phyloP scores from a whole-genome alignment of 2,329 filamentous ascomycete genomes.

The Colletotrichum limetticola region DNA sequence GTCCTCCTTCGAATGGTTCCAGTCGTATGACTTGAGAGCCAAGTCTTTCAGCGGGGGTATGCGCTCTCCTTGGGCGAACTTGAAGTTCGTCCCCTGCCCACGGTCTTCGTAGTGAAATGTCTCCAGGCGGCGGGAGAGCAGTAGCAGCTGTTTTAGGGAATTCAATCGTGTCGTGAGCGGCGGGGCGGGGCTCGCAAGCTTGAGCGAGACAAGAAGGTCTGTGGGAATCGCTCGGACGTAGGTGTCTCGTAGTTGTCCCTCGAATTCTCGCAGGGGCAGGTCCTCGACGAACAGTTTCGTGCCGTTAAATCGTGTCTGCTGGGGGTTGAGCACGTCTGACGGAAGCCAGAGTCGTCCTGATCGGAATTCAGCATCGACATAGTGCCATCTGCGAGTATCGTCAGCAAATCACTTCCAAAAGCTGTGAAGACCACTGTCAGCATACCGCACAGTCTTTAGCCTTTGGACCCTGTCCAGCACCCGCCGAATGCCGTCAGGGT shows the following conservation, averaged over 20 bases:
- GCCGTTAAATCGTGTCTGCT: slow-evolving; percentile 41
- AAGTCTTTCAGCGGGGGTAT: slow-evolving; percentile 56
- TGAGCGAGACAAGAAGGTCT: slow-evolving; percentile 51
- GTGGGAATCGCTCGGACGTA: slow-evolving; percentile 53
- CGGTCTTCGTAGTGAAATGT: slow-evolving; percentile 56
- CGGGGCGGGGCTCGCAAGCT: slow-evolving; percentile 50
- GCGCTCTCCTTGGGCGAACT: slow-evolving; percentile 50
- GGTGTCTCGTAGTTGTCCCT: slow-evolving; percentile 45
- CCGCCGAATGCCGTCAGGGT: slow-evolving; percentile 47
- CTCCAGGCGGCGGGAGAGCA: slow-evolving; percentile 47
- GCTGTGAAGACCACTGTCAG: not conserved
- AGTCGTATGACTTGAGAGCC: slow-evolving; percentile 59
- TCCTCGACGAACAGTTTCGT: slow-evolving; percentile 53
- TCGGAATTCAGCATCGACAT: slow-evolving; percentile 44
- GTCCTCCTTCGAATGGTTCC: slow-evolving; percentile 53
- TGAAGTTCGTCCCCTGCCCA: slow-evolving; percentile 57
- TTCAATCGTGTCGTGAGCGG: slow-evolving; percentile 53
- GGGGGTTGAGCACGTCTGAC: slow-evolving; percentile 49
- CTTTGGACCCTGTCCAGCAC: slow-evolving; percentile 49
- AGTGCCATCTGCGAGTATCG: slow-evolving; percentile 50
- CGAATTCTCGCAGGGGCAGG: slow-evolving; percentile 51
- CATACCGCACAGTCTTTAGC: slow-evolving; percentile 54
- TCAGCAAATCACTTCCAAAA: not conserved
- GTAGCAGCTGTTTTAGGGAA: slow-evolving; percentile 55
- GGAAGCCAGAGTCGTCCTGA: slow-evolving; percentile 48